Base-by-base conservation (phyloP, 2,329 filamentous ascomycete species). In the Penicillium sumatraense region DNA sequence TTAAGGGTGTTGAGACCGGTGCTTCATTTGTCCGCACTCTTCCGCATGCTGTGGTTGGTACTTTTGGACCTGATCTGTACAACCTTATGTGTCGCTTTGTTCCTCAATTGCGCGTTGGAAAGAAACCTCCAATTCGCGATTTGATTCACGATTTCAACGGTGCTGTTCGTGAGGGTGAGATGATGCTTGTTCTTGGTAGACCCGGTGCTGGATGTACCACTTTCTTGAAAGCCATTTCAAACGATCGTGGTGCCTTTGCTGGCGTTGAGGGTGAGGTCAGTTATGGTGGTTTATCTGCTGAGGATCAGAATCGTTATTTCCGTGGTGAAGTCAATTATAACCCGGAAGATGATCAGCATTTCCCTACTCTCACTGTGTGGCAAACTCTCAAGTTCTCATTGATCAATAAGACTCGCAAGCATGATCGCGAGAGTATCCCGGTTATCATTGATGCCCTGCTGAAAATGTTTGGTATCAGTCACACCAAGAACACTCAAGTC, bases 21-120 rank as follows among this genome's bases (percentile, higher is more conserved):
- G 80, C 88, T 0, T 84, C 84, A 0, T 89, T 89, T 60, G 89
- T 89, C 23, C 85, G 85, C 57, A 91, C 89, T 0, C 75, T 93
- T 0, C 89, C 90, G 0, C 83, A 90, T 60, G 90, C 90, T 2
- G 80, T 93, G 33, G 59, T 91, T 4, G 89, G 89, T 20, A 92
- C 89, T 0, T 93, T 95, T 69, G 90, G 90, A 0, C 90, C 90
- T 0, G 90, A 93, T 71, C 75, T 93, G 1, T 93, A 90, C 70
- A 81, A 78, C 20, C 75, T 90, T 6, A 63, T 92, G 13, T 78
- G 77, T 27, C 68, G 76, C 6, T 86, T 83, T 53, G 65, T 85
- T 21, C 84, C 84, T 0, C 74, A 76, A 18, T 56, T 85, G 14
- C 76, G 72, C 35, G 72, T 83, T 44, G 76, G 78, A 6, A 77